Conservation (phyloP, 1,139 yeast genomes). For the Yamadazyma sp. region DNA sequence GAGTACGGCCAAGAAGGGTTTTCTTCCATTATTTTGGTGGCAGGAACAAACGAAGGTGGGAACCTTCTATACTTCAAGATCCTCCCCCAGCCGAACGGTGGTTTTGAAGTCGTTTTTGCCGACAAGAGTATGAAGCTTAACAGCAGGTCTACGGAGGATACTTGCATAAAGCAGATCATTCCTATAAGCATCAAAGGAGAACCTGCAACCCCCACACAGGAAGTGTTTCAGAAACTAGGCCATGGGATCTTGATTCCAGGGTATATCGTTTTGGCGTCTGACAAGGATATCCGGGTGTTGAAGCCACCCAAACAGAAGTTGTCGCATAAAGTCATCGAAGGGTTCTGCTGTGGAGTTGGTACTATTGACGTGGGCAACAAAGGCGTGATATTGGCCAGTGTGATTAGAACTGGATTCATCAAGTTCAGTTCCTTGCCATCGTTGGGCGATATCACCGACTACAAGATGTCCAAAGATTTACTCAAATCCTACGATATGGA, state of each 20-base stretch:
- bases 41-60: slow-evolving; percentile 81
- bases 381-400: slow-evolving; percentile 38
- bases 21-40: slow-evolving; percentile 69
- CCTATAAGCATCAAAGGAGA: slow-evolving; percentile 64
- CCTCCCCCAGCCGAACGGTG: slow-evolving; percentile 67
- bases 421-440: slow-evolving; percentile 42
- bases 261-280: slow-evolving; percentile 56
- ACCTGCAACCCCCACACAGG: slow-evolving; percentile 64
- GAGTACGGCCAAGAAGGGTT: slow-evolving; percentile 64
- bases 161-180: slow-evolving; percentile 38
- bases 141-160: slow-evolving; percentile 38
- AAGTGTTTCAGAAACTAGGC: slow-evolving; percentile 58
- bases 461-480: slow-evolving; percentile 36
- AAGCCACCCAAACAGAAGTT: slow-evolving; percentile 60
- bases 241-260: slow-evolving; percentile 67
- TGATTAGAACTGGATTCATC: slow-evolving; percentile 39
- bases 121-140: slow-evolving; percentile 47
- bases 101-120: slow-evolving; percentile 60
- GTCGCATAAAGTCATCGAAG: slow-evolving; percentile 65
- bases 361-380: slow-evolving; percentile 25
- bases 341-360: slow-evolving; percentile 55
- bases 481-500: slow-evolving; percentile 27
- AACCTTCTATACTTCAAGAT: slow-evolving; percentile 65
- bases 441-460: slow-evolving; percentile 37
- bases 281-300: slow-evolving; percentile 63